Percentiles rank a stretch among this genome's conserved stretches.
These are phyloP conservation scores for Candida stauntonica DNA, from an alignment of 805 yeast genomes.

Conservation along the genomic window DNA sequence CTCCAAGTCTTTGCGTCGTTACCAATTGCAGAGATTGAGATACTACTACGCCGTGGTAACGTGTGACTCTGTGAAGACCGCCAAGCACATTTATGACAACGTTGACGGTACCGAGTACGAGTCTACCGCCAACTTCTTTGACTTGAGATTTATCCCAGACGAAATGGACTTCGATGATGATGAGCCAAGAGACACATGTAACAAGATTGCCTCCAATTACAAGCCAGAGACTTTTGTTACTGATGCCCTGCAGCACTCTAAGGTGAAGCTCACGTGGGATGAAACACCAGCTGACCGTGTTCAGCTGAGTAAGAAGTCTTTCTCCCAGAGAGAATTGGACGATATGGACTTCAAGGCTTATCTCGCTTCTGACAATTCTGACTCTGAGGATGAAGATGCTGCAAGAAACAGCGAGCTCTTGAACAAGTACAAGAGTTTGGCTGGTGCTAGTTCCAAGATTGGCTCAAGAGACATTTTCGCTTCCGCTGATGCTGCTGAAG, in stretches of 20 bases:
- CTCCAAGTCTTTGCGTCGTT: conserved; percentile 75
- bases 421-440: conserved; percentile 59
- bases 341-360: conserved; percentile 92
- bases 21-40: conserved; percentile 88
- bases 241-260: conserved; percentile 94
- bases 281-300: conserved; percentile 92
- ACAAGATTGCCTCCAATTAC: conserved; percentile 68
- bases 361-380: conserved; percentile 73
- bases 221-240: conserved; percentile 81
- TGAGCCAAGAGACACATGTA: conserved; percentile 69
- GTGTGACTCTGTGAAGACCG: conserved; percentile 71
- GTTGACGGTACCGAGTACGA: conserved; percentile 97
- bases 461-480: conserved; percentile 33
- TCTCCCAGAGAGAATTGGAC: conserved; percentile 82
- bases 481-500: conserved; percentile 17
- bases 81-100: conserved; percentile 70
- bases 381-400: conserved; percentile 37
- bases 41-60: conserved; percentile 88
- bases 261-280: conserved; percentile 96
- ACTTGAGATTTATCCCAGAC: conserved; percentile 87
- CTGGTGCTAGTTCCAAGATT: conserved; percentile 37
- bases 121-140: conserved; percentile 91
- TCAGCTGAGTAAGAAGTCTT: conserved; percentile 71
- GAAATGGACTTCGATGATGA: conserved; percentile 84
- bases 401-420: conserved; percentile 32